Percentiles rank a stretch among this genome's conserved stretches.
phyloP scores from a whole-genome alignment of 2,329 filamentous ascomycete genomes.

The Podosphaera xanthii region DNA sequence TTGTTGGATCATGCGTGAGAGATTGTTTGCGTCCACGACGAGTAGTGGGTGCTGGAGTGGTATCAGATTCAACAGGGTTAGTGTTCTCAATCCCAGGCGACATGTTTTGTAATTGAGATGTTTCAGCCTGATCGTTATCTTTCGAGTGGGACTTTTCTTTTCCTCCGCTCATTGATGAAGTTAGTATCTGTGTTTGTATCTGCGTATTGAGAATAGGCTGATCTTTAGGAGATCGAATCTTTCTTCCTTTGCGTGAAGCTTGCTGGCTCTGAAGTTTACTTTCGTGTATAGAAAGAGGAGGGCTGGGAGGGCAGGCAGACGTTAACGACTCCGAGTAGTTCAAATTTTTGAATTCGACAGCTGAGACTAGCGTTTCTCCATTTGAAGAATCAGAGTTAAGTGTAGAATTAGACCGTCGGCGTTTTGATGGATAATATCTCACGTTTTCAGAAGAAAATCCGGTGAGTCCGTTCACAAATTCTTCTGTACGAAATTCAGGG shows the following conservation, averaged over 20 bases:
- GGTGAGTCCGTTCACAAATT: constrained; percentile 53
- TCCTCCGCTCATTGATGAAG: constrained; percentile 13
- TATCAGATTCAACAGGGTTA: constrained; percentile 4
- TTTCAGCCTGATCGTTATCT: not conserved
- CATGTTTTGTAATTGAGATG: not conserved
- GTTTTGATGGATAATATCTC: constrained; percentile 39
- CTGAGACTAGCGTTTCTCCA: constrained; percentile 55
- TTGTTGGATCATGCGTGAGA: constrained; percentile 86
- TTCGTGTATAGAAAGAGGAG: constrained; percentile 29
- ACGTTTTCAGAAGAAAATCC: constrained; percentile 41
- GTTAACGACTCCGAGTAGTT: constrained; percentile 42
- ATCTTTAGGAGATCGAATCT: constrained; percentile 13
- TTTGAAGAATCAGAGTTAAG: constrained; percentile 45
- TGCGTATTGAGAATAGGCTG: constrained; percentile 9
- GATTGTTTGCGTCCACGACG: constrained; percentile 97
- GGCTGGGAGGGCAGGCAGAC: constrained; percentile 38
- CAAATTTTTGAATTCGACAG: constrained; percentile 52
- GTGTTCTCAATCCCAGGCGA: not conserved
- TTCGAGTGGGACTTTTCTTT: not conserved
- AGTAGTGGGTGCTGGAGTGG: constrained; percentile 38
- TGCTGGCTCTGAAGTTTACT: constrained; percentile 29
- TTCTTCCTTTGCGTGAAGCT: constrained; percentile 32
- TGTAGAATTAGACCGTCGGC: constrained; percentile 43
- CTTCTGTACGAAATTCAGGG: constrained; percentile 76
- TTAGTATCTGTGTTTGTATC: constrained; percentile 16